Base-by-base conservation (phyloP, 164 flowering plant genomes). In the Berberis vulgaris region DNA sequence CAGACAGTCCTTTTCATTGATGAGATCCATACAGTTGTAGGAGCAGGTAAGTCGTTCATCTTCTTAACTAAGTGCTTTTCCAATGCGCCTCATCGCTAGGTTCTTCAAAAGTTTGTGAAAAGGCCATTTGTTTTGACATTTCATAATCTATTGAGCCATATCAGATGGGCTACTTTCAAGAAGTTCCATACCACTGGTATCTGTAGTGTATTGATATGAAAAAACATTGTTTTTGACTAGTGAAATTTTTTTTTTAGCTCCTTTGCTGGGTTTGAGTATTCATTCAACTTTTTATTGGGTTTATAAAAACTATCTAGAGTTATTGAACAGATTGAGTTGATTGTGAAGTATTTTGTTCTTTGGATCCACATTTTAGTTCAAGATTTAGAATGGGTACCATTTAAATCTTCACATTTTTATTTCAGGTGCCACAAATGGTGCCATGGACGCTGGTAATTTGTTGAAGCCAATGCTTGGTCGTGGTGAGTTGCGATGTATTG, bases 21-120 rank as follows among this genome's bases (percentile, higher is more conserved):
- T 76, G 99, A 95, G 83, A 91, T 95, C 69, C 99, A 95, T 74
- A 91, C 97, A 41, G 97, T 95, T 41, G 96, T 95, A 66, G 97
- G 97, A 13, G 99, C 99, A 81, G 99, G 98, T 94, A 67, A 43
- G 67, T 39, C 50, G 43, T 2, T 47, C 10, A 7, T 8, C 11
- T 60, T n/a, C 41, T 5, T 46, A 45, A 13, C 41, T 53, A 39
- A 3, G 47, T 57, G 8, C 7, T 10, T 65, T 11, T 65, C 12
- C 45, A 43, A 65, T 65, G 8, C 39, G 26, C 26, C 26, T 26
- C 26, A 26, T 26, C 26, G 26, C 26, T 26, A 26, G 26, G 26
- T 26, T 26, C 26, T 26, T 26, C 26, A 26, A 26, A 26, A 26
- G 26, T 26, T 26, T 26, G 26, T 26, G 26, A 26, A 26, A 26